Evolutionary conservation across 441 rosid species (phyloP).

Genomic region (Omphalea diandra): DNA sequence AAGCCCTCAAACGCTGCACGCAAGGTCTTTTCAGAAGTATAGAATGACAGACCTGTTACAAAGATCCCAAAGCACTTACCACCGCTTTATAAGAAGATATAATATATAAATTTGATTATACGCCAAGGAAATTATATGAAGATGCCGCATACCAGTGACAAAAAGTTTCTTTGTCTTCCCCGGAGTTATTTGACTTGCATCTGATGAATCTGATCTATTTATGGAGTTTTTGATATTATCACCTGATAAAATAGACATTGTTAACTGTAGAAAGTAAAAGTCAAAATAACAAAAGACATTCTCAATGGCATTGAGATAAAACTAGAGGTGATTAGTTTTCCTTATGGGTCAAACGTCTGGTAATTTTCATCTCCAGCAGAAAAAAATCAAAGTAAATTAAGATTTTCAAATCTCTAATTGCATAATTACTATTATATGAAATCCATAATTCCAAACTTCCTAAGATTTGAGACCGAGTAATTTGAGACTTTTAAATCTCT

Average conservation of each 20-base stretch:
- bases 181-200: conserved; percentile 37
- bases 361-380: background rate
- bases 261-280: conserved; percentile 3
- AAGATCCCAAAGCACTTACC: conserved; percentile 4
- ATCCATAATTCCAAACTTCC: background rate
- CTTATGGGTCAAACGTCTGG: background rate
- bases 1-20: conserved; percentile 88
- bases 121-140: background rate
- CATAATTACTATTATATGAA: background rate
- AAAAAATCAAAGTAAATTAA: background rate
- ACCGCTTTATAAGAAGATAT: background rate
- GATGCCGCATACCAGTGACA: conserved; percentile 63
- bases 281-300: background rate
- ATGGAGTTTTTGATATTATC: conserved; percentile 28
- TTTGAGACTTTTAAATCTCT: background rate
- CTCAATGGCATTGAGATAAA: conserved; percentile 7
- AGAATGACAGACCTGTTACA: conserved; percentile 76
- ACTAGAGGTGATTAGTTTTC: background rate
- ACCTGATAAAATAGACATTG: conserved; percentile 35
- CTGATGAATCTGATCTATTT: conserved; percentile 29
- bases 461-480: no score
- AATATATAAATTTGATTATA: background rate
- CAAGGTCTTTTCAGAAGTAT: conserved; percentile 92
- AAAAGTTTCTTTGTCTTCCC: conserved; percentile 83
- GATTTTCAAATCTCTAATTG: background rate